phyloP scores from a whole-genome alignment of 2,329 filamentous ascomycete species.

The Mycosphaerelloides madeirae region DNA sequence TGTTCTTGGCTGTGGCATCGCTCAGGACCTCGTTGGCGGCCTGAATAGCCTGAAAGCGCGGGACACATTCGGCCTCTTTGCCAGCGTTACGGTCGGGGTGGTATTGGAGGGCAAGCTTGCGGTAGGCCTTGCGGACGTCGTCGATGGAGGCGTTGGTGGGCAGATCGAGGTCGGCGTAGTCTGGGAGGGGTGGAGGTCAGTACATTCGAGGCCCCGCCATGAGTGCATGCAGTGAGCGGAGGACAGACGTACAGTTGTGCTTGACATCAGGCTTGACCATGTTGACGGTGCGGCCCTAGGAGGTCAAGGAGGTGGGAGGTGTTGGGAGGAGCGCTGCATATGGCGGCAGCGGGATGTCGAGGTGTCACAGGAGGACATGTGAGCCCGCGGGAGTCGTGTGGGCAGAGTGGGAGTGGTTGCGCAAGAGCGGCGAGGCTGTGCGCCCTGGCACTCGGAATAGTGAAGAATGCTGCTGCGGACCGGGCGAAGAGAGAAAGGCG shows the following conservation, averaged over 20 bases:
- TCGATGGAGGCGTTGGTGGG: constrained; percentile 61
- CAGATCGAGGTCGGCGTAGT: constrained; percentile 71
- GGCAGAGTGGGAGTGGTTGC: too few species aligned
- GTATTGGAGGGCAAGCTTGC: constrained; percentile 77
- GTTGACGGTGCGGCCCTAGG: constrained; percentile 16
- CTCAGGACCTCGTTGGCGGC: constrained; percentile 74
- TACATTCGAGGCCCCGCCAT: constrained; percentile 1
- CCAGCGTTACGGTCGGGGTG: constrained; percentile 88
- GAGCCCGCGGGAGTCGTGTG: constrained; percentile 3
- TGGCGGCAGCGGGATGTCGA: constrained; percentile 1
- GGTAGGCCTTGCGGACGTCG: constrained; percentile 82
- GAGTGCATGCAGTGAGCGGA: background rate
- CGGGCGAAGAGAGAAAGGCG: too few species aligned
- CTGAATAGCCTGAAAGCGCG: constrained; percentile 82
- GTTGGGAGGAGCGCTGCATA: constrained; percentile 7
- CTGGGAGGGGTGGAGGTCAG: constrained; percentile 12
- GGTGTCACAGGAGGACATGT: constrained; percentile 7
- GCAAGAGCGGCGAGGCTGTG: too few species aligned
- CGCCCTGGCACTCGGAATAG: too few species aligned
- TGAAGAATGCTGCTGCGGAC: too few species aligned
- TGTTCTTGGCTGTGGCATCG: constrained; percentile 54
- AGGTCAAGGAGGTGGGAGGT: constrained; percentile 1
- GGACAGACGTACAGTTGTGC: constrained; percentile 20
- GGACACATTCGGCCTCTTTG: constrained; percentile 70
- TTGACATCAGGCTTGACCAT: constrained; percentile 35